These are phyloP conservation scores for Fusarium foetens DNA, from an alignment of 2,329 filamentous ascomycete genomes.

Conservation along the genomic window DNA sequence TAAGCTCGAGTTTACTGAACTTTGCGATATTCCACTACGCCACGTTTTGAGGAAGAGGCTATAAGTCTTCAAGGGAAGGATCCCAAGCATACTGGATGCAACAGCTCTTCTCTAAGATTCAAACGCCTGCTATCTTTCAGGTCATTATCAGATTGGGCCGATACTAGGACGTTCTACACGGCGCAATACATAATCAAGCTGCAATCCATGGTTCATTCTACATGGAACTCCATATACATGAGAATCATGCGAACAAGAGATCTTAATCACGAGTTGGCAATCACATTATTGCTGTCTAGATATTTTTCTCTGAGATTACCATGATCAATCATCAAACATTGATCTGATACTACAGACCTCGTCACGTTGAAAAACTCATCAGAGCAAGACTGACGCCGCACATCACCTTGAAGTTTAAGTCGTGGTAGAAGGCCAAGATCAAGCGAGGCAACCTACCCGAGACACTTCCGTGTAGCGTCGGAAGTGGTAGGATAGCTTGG, in stretches of 20 bases:
- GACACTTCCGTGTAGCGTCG: background rate
- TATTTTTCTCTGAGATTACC: accelerated
- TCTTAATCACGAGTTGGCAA: accelerated
- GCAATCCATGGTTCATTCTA: accelerated
- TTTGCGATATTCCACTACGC: background rate
- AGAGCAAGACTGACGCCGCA: background rate
- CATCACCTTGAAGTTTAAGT: background rate
- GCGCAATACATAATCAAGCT: background rate
- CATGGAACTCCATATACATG: background rate
- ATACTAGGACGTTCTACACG: accelerated
- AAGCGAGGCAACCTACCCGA: background rate
- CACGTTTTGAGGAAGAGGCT: accelerated
- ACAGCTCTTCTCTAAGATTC: accelerated
- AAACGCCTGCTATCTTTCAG: background rate
- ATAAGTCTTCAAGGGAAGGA: background rate
- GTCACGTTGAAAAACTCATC: too few relatives aligned
- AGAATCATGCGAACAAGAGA: background rate
- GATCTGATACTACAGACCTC: background rate
- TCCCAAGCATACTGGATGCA: accelerated
- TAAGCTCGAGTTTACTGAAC: accelerated
- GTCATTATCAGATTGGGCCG: background rate
- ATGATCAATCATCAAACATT: background rate
- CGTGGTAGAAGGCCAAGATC: background rate
- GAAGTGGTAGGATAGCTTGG: background rate
- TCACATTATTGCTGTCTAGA: too few relatives aligned